Evolutionary conservation across 495 filamentous ascomycete genomes (phyloP).

Genomic region (Neurospora sp.): DNA sequence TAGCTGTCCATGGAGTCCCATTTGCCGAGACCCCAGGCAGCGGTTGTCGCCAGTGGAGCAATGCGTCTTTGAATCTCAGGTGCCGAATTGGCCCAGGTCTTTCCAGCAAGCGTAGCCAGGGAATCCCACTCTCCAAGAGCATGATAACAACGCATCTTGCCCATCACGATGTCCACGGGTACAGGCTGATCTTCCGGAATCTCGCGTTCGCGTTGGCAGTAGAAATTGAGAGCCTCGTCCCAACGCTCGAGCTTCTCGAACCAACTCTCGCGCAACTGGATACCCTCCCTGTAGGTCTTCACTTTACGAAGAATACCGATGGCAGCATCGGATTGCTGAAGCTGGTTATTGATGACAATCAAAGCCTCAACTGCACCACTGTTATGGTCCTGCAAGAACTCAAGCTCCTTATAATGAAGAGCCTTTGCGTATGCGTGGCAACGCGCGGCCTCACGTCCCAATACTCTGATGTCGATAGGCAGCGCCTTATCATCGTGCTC

Average conservation of each 20-base stretch:
- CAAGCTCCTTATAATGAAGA: slow-evolving; percentile 95
- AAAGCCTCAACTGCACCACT: slow-evolving; percentile 91
- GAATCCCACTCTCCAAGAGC: slow-evolving; percentile 96
- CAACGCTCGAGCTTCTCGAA: slow-evolving; percentile 96
- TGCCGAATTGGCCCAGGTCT: slow-evolving; percentile 83
- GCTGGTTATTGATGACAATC: slow-evolving; percentile 96
- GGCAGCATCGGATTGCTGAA: slow-evolving; percentile 94
- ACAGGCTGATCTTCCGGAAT: slow-evolving; percentile 45
- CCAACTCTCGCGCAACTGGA: slow-evolving; percentile 88
- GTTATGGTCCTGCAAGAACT: slow-evolving; percentile 95
- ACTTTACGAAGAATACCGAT: slow-evolving; percentile 94
- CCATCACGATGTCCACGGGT: slow-evolving; percentile 90
- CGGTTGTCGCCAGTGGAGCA: slow-evolving; percentile 85
- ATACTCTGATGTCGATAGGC: slow-evolving; percentile 87
- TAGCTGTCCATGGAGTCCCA: slow-evolving; percentile 99
- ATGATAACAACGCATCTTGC: slow-evolving; percentile 98
- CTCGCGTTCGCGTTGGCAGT: slow-evolving; percentile 68
- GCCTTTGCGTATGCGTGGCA: slow-evolving; percentile 98
- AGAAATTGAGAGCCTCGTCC: slow-evolving; percentile 94
- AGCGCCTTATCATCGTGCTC: slow-evolving; percentile 98
- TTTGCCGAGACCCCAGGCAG: slow-evolving; percentile 93
- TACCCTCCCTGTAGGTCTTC: slow-evolving; percentile 87
- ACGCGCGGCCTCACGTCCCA: slow-evolving; percentile 86
- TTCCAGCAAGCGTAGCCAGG: slow-evolving; percentile 74
- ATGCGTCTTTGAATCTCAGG: slow-evolving; percentile 78